phyloP scores from a whole-genome alignment of 192 early-diverging fungal genomes.

The Coemansia sp. region DNA sequence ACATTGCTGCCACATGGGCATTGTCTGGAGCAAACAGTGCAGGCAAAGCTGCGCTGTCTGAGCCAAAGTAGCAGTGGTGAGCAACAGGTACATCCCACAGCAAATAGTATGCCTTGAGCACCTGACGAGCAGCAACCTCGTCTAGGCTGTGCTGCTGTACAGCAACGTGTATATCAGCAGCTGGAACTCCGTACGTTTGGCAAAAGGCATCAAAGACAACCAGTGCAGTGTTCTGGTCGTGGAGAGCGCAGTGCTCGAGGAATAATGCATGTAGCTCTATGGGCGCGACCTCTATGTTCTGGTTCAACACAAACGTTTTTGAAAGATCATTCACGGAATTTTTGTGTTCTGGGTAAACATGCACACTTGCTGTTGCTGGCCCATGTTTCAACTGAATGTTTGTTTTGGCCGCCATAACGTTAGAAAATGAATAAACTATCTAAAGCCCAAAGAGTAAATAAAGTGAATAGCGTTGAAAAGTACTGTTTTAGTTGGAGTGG shows the following conservation, averaged over 20 bases:
- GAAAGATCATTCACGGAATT: background rate
- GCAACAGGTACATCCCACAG: slow-evolving; percentile 8
- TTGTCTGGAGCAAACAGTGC: slow-evolving; percentile 52
- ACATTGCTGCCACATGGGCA: slow-evolving; percentile 72
- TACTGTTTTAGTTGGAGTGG: too few species aligned
- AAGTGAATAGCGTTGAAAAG: background rate
- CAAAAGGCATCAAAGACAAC: slow-evolving; percentile 17
- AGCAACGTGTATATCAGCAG: slow-evolving; percentile 2
- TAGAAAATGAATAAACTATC: background rate
- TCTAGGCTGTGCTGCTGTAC: slow-evolving; percentile 16
- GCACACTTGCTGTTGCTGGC: background rate
- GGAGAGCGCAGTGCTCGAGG: slow-evolving; percentile 12
- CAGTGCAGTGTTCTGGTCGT: background rate
- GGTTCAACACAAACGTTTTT: background rate
- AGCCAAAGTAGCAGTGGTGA: slow-evolving; percentile 66
- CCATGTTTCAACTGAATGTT: too few species aligned
- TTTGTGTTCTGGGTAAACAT: background rate
- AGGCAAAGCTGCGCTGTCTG: background rate
- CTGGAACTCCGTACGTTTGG: slow-evolving; percentile 8
- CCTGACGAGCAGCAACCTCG: background rate
- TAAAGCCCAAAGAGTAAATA: background rate
- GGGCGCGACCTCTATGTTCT: background rate
- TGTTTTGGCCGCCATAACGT: too few species aligned
- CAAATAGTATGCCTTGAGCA: slow-evolving; percentile 25
- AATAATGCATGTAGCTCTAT: slow-evolving; percentile 25